These are phyloP conservation scores for Acer yangbiense DNA, from an alignment of 345 rosid species.

Conservation along the genomic window DNA sequence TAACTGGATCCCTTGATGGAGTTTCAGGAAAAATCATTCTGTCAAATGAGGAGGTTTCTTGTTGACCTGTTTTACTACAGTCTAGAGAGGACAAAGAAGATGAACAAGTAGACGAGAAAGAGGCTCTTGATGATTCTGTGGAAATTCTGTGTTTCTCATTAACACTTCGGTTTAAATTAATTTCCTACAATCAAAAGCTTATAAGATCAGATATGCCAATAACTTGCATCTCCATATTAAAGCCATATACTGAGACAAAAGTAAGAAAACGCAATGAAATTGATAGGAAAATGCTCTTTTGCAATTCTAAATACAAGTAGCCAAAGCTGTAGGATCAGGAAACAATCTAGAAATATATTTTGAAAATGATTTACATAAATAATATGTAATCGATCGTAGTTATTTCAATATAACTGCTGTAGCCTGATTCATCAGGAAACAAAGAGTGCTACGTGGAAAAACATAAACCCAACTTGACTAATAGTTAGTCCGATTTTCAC, in stretches of 20 bases:
- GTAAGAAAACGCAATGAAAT: not conserved
- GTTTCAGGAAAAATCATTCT: slow-evolving; percentile 54
- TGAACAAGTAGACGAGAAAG: slow-evolving; percentile 87
- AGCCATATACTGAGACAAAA: not conserved
- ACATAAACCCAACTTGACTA: not conserved
- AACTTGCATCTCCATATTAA: not conserved
- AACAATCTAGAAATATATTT: not conserved
- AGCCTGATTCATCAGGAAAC: not conserved
- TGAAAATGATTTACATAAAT: not conserved
- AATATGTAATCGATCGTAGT: not conserved
- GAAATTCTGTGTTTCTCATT: slow-evolving; percentile 76
- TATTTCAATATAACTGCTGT: not conserved
- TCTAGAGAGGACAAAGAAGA: slow-evolving; percentile 79
- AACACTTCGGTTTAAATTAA: slow-evolving; percentile 38
- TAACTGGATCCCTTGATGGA: slow-evolving; percentile 55
- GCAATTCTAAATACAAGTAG: not conserved
- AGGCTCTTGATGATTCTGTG: slow-evolving; percentile 77
- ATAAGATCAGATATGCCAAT: slow-evolving; percentile 18
- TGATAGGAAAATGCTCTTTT: not conserved
- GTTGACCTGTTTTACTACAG: slow-evolving; percentile 51
- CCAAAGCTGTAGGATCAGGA: not conserved
- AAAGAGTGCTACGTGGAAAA: slow-evolving; percentile 8
- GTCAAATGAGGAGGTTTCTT: slow-evolving; percentile 60
- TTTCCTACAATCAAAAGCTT: slow-evolving; percentile 52
- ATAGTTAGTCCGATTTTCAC: not conserved